These are phyloP conservation scores for Lachnellula occidentalis DNA, from an alignment of 2,329 filamentous ascomycete genomes.

Conservation along the genomic window DNA sequence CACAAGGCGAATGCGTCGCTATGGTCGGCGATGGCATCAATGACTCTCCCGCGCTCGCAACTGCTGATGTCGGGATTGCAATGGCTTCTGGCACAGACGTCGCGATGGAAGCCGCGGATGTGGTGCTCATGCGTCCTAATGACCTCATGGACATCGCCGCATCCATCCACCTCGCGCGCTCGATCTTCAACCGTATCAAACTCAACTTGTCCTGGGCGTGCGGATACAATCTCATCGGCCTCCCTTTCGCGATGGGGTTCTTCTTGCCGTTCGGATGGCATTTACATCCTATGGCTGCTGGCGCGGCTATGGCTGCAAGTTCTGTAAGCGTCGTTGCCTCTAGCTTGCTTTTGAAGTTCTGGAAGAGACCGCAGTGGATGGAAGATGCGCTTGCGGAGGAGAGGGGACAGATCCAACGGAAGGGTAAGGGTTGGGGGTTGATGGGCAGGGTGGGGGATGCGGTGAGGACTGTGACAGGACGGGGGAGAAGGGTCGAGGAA, in stretches of 20 bases:
- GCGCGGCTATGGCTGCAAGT: constrained; percentile 86
- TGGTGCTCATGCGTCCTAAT: constrained; percentile 90
- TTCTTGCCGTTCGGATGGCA: constrained; percentile 86
- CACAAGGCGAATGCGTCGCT: constrained; percentile 69
- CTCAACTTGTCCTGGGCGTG: constrained; percentile 90
- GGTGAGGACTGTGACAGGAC: constrained; percentile 37
- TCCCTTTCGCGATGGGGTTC: constrained; percentile 95
- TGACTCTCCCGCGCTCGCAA: constrained; percentile 90
- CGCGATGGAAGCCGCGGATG: constrained; percentile 92
- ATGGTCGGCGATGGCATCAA: constrained; percentile 99
- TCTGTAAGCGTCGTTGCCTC: constrained; percentile 86
- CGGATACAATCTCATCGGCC: constrained; percentile 82
- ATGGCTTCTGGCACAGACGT: constrained; percentile 92
- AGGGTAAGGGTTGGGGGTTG: constrained; percentile 30
- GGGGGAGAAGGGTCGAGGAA: constrained; percentile 38
- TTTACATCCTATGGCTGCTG: constrained; percentile 89
- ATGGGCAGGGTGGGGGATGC: constrained; percentile 39
- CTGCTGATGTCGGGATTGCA: constrained; percentile 87
- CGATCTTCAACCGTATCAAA: constrained; percentile 90
- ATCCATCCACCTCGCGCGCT: constrained; percentile 71
- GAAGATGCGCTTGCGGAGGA: constrained; percentile 62
- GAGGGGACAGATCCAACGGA: constrained; percentile 38
- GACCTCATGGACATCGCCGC: constrained; percentile 92
- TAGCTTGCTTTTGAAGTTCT: constrained; percentile 79
- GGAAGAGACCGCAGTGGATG: constrained; percentile 84